Evolutionary conservation across 2,329 filamentous ascomycete species (phyloP).

Genomic region (Alternaria novae-zelandiae): DNA sequence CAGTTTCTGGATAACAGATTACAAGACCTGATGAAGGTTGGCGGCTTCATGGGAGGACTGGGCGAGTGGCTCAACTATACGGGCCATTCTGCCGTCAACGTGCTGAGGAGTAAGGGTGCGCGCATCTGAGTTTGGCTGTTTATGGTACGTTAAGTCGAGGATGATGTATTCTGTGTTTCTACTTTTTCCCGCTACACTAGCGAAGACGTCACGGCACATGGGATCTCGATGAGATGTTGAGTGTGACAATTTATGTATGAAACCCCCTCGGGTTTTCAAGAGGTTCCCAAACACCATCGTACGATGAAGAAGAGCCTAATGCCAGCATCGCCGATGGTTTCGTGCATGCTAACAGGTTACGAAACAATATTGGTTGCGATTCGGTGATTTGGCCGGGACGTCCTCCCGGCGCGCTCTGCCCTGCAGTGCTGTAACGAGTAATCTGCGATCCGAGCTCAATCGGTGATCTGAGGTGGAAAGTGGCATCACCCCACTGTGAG

Average conservation of each 20-base stretch:
- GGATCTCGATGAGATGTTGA: constrained; percentile 3
- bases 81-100: constrained; percentile 75
- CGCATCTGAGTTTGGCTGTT: constrained; percentile 64
- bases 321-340: background rate
- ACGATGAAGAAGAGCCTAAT: background rate
- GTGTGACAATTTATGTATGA: background rate
- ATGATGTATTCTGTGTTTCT: background rate
- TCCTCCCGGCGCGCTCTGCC: background rate
- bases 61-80: constrained; percentile 85
- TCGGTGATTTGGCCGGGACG: constrained; percentile 7
- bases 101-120: constrained; percentile 85
- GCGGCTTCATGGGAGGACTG: constrained; percentile 67
- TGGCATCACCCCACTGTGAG: background rate
- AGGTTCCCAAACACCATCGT: background rate
- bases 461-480: background rate
- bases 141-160: background rate
- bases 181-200: background rate
- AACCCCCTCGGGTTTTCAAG: background rate
- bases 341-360: background rate
- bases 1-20: constrained; percentile 79
- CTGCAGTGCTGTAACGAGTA: background rate
- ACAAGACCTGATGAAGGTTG: constrained; percentile 69
- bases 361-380: background rate
- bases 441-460: background rate
- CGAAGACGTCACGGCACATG: background rate